phyloP scores from a whole-genome alignment of 345 rosid species.

The Camelina sativa region DNA sequence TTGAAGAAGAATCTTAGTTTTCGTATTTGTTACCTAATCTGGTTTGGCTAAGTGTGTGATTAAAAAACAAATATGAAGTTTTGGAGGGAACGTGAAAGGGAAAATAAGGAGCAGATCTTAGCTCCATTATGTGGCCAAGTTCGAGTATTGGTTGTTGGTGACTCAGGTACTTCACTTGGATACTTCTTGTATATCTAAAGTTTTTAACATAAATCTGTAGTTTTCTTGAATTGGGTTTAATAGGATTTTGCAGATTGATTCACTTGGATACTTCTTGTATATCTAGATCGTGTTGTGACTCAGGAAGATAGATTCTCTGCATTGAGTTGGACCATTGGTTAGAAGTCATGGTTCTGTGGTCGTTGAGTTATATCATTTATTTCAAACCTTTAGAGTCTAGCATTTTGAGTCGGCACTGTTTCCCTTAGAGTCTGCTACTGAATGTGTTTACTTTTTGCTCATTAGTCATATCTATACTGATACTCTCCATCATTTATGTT shows the following conservation, averaged over 20 bases:
- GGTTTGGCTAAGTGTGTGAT: background rate
- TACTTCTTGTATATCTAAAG: too few relatives aligned
- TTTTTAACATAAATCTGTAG: background rate
- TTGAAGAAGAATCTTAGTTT: slow-evolving; percentile 11
- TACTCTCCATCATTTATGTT: slow-evolving; percentile 21
- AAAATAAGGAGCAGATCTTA: slow-evolving; percentile 70
- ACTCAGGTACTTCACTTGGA: too few relatives aligned
- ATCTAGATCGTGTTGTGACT: slow-evolving; percentile 5
- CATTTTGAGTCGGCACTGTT: background rate
- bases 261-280: background rate
- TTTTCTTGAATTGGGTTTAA: background rate
- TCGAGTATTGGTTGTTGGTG: slow-evolving; percentile 97
- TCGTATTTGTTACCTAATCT: background rate
- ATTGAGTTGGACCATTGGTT: slow-evolving; percentile 36
- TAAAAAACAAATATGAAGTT: slow-evolving; percentile 54
- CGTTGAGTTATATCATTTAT: background rate
- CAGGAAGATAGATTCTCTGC: slow-evolving; percentile 18
- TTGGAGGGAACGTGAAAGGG: slow-evolving; percentile 96
- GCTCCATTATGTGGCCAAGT: slow-evolving; percentile 95
- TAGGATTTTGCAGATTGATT: slow-evolving; percentile 4
- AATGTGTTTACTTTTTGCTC: slow-evolving; percentile 9
- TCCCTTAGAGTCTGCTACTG: background rate
- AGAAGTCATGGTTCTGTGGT: slow-evolving; percentile 9
- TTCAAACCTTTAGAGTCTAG: slow-evolving; percentile 1
- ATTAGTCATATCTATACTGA: slow-evolving; percentile 3